Evolutionary conservation across 2,329 filamentous ascomycete genomes (phyloP).

Genomic region (Sclerotinia nivalis): DNA sequence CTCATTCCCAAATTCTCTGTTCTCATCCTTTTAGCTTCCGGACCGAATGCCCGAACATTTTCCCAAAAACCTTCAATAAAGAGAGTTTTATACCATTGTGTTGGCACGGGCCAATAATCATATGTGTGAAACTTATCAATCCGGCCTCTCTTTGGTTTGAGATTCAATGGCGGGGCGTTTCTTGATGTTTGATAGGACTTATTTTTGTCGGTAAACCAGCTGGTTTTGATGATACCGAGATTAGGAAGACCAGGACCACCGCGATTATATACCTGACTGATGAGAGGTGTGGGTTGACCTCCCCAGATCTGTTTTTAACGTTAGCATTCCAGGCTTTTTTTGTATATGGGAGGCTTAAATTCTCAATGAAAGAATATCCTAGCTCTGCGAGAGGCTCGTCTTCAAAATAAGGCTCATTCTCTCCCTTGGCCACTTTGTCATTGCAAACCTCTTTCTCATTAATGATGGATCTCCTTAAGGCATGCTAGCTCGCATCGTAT

Average conservation of each 20-base stretch:
- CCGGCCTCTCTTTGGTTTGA: background rate
- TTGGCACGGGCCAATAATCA: conserved; percentile 10
- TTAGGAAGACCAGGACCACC: conserved; percentile 14
- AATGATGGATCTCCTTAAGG: background rate
- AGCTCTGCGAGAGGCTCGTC: conserved; percentile 14
- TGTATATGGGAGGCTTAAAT: background rate
- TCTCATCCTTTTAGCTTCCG: conserved; percentile 1
- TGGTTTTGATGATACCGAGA: conserved; percentile 3
- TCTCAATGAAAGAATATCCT: conserved; percentile 16
- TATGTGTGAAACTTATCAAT: conserved; percentile 6
- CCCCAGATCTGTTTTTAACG: background rate
- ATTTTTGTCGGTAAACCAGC: conserved; percentile 15
- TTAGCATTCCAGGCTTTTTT: background rate
- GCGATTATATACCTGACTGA: background rate
- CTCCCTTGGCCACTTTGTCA: background rate
- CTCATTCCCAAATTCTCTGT: background rate
- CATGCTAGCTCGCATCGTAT: background rate
- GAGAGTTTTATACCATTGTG: background rate
- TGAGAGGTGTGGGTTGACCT: conserved; percentile 1
- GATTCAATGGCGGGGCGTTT: background rate
- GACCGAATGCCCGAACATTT: background rate
- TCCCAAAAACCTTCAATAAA: conserved; percentile 1
- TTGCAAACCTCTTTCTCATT: background rate
- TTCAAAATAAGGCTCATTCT: conserved; percentile 19
- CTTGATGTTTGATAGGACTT: conserved; percentile 6